Conservation (phyloP, 441 rosid species). For the Croton setiger region DNA sequence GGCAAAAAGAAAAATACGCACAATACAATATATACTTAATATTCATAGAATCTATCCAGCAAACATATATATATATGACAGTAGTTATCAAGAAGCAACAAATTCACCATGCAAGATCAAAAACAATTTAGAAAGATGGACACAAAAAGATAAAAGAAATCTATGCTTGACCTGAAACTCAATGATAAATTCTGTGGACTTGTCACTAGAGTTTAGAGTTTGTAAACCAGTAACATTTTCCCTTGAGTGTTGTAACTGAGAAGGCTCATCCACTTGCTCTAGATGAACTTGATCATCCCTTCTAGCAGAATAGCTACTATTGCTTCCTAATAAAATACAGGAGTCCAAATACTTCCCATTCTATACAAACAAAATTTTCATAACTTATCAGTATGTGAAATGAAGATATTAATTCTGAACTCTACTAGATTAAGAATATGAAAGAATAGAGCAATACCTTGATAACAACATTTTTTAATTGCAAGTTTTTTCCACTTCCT, state of each 20-base stretch:
- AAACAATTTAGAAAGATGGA: conserved; percentile 1
- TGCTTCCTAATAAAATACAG: conserved; percentile 74
- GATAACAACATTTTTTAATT: conserved; percentile 78
- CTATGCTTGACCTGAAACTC: conserved; percentile 73
- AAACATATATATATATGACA: neutral
- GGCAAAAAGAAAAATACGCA: too few species aligned
- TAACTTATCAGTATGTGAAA: conserved; percentile 11
- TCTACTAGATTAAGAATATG: conserved; percentile 11
- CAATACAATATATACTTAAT: too few species aligned
- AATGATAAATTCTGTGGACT: conserved; percentile 57
- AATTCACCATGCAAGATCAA: neutral
- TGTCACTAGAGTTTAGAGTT: conserved; percentile 45
- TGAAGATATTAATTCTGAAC: conserved; percentile 5
- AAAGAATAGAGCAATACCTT: conserved; percentile 46
- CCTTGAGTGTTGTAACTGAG: conserved; percentile 30
- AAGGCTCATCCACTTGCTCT: conserved; percentile 50
- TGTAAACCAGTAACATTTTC: conserved; percentile 35
- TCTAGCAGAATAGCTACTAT: conserved; percentile 74
- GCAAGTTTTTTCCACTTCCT: conserved; percentile 75
- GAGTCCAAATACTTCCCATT: conserved; percentile 90
- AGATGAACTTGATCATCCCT: conserved; percentile 63
- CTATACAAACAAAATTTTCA: conserved; percentile 37
- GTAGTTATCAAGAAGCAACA: neutral
- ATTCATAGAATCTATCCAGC: conserved; percentile 1
- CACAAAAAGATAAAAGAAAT: neutral